Base-by-base conservation (phyloP, 768 basidiomycete genomes). In the Chalciporus chontae region DNA sequence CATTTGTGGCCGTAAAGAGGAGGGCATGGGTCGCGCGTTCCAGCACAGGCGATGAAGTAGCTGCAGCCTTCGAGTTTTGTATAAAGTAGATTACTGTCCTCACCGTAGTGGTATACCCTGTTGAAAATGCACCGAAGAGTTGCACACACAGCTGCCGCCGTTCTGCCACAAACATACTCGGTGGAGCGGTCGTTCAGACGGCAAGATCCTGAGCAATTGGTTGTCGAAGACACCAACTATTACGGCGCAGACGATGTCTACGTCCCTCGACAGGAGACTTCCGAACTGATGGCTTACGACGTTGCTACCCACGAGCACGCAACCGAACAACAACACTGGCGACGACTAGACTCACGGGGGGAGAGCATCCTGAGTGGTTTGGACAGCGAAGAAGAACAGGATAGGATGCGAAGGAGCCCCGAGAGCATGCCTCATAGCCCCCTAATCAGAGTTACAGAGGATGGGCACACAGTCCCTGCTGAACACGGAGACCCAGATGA, bases 401-500 rank as follows among this genome's bases (percentile, higher is more conserved):
- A 69, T 24, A 59, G 66, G 45, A 42, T 65, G 43, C 53, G 51
- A 14, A 44, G 42, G n/a, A 69, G 66, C 36, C 73, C 75, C 15
- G 72, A 73, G 51, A 68, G 71, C 40, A 51, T 69, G 14, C 63
- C 56, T 18, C 53, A 52, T 18, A 59, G 50, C 48, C 48, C 61
- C 36, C 59, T 75, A 9, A 51, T 62, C 55, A 61, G 69, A 9
- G 73, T 77, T 3, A 72, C 71, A 17, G 76, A 77, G 49, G 71
- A 73, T 47, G 71, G 73, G 8, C 59, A 59, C 37, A 21, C 56
- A 3, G 58, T 60, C 38, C 54, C 45, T 10, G 32, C 31, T 36
- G 36, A 38, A 17, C 40, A 43, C 5, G 27, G 26, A 19, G 48
- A 59, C 11, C 57, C 58, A 13, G 53, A 46, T 21, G 53, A 52